These are phyloP conservation scores for Fusarium tupiense DNA, from an alignment of 2,329 filamentous ascomycete genomes.

Conservation along the genomic window DNA sequence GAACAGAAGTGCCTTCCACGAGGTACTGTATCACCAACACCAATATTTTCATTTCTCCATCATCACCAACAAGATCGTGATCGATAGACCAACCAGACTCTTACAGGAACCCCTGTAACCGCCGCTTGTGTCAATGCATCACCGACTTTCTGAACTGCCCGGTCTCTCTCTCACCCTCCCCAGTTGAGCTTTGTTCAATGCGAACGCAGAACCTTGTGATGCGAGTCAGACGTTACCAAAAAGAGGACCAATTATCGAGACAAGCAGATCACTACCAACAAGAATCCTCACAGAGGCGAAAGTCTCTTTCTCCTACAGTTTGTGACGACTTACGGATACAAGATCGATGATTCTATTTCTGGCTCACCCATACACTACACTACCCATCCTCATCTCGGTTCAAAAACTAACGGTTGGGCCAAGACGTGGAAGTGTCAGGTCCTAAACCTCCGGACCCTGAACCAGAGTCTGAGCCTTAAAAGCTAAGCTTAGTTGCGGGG, in stretches of 20 bases:
- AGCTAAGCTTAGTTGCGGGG: slow-evolving; percentile 16
- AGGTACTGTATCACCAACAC: slow-evolving; percentile 11
- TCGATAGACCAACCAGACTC: slow-evolving; percentile 19
- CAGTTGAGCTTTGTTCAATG: not conserved
- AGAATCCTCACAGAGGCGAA: not conserved
- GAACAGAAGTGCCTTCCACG: not conserved
- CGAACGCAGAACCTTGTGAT: not conserved
- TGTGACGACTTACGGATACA: not conserved
- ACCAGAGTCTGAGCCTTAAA: slow-evolving; percentile 1
- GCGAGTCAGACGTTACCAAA: not conserved
- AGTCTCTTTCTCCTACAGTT: not conserved
- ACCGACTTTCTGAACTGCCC: slow-evolving; percentile 1
- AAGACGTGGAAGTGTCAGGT: slow-evolving; percentile 4
- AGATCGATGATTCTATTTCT: slow-evolving; percentile 29
- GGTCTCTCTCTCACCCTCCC: not conserved
- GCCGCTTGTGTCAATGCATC: slow-evolving; percentile 1
- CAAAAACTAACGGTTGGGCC: slow-evolving; percentile 22
- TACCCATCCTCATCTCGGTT: slow-evolving; percentile 36
- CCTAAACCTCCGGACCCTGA: slow-evolving; percentile 12
- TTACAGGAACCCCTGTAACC: not conserved
- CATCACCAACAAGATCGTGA: slow-evolving; percentile 25
- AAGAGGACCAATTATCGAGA: not conserved
- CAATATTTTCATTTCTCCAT: not conserved
- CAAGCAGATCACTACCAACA: not conserved
- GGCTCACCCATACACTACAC: slow-evolving; percentile 5